These are phyloP conservation scores for Wolfiporia cocos DNA, from an alignment of 1,284 basidiomycete genomes.

Conservation along the genomic window DNA sequence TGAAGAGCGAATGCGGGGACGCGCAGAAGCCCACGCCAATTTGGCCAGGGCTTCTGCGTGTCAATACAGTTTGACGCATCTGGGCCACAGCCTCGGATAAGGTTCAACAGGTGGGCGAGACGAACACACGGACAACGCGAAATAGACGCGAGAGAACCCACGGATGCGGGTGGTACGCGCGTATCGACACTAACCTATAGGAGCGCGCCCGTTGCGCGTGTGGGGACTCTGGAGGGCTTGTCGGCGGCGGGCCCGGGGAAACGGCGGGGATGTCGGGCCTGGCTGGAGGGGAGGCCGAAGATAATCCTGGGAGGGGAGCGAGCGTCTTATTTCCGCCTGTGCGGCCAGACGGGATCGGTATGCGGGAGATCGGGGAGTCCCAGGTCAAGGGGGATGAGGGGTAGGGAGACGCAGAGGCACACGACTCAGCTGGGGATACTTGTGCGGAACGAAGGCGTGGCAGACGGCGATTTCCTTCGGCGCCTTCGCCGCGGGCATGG, in stretches of 20 bases:
- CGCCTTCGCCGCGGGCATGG: conserved; percentile 17
- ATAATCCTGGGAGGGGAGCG: conserved; percentile 11
- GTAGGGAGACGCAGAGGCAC: conserved; percentile 12
- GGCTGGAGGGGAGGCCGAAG: conserved; percentile 10
- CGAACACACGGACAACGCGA: conserved; percentile 6
- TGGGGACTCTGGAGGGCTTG: conserved; percentile 18
- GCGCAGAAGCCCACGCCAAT: conserved; percentile 6
- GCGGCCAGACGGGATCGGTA: conserved; percentile 6
- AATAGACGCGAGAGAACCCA: conserved; percentile 14
- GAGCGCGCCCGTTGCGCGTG: conserved; percentile 18
- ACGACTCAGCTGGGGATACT: conserved; percentile 17
- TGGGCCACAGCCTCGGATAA: conserved; percentile 7
- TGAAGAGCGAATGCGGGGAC: conserved; percentile 11
- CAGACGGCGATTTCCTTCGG: conserved; percentile 13
- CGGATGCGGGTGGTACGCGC: conserved; percentile 7
- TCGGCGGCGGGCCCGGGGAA: conserved; percentile 10
- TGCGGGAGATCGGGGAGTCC: conserved; percentile 6
- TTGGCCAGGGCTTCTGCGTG: conserved; percentile 5
- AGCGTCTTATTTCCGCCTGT: conserved; percentile 7
- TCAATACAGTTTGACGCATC: conserved; percentile 10
- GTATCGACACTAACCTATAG: conserved; percentile 22
- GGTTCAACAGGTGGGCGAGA: conserved; percentile 1
- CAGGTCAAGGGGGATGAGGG: conserved; percentile 7
- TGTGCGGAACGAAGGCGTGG: conserved; percentile 15
- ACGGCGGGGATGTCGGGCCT: no score